These are phyloP conservation scores for Kwoniella europaea DNA, from an alignment of 768 basidiomycete species.

Conservation along the genomic window DNA sequence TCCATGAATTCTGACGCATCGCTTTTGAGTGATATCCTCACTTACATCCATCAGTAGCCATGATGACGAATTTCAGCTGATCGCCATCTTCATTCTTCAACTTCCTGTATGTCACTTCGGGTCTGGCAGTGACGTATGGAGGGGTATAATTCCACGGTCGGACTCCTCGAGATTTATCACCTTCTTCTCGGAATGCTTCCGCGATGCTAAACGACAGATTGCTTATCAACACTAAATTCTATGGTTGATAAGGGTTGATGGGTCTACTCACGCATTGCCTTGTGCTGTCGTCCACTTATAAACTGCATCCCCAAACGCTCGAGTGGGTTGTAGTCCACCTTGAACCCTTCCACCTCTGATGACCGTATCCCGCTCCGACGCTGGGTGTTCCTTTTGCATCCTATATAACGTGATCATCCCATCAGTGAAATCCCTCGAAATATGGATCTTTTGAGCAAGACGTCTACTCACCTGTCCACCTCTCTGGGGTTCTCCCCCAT, in stretches of 20 bases:
- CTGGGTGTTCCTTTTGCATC: constrained; percentile 53
- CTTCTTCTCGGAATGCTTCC: constrained; percentile 31
- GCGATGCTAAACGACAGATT: constrained; percentile 24
- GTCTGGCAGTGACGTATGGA: constrained; percentile 56
- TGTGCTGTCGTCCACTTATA: constrained; percentile 56
- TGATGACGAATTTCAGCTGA: constrained; percentile 51
- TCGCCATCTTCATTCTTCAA: constrained; percentile 42
- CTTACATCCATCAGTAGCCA: constrained; percentile 58
- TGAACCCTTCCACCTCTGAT: constrained; percentile 52
- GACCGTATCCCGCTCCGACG: constrained; percentile 47
- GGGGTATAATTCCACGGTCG: constrained; percentile 42
- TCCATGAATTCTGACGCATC: no score
- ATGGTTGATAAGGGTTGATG: not conserved
- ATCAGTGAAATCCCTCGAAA: no score
- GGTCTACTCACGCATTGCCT: constrained; percentile 42
- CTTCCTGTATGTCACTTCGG: constrained; percentile 53
- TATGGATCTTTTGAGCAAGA: not conserved
- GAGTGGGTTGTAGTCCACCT: constrained; percentile 55
- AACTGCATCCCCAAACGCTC: constrained; percentile 57
- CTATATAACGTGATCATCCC: constrained; percentile 17
- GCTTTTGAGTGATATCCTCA: not conserved
- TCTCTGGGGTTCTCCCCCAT: constrained; percentile 90
- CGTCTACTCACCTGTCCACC: constrained; percentile 68
- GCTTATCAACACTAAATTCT: no score
- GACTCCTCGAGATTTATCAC: constrained; percentile 27